Base-by-base conservation (phyloP, 352 stramenopile species). In the Phytopythium oedochilum region DNA sequence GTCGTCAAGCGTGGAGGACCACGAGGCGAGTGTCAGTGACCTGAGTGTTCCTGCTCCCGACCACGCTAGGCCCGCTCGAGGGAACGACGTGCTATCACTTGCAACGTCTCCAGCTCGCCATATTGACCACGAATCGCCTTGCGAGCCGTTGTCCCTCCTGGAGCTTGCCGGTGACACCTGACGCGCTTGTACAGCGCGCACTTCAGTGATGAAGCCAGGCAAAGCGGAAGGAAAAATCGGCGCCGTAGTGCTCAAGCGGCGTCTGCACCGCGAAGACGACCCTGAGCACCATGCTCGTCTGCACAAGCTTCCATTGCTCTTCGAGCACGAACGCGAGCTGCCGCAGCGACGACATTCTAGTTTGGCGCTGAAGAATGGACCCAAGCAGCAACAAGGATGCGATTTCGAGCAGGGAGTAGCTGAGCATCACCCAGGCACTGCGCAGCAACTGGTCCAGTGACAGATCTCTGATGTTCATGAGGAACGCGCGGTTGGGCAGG, bases 71-170 rank as follows among this genome's bases (percentile, higher is more conserved):
- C 3, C 9, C 22, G 40, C 0, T 11, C 8, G 10, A n/a, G 1
- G 11, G 20, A 17, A 12, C 40, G 4, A 46, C 2, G 25, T 11
- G 4, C n/a, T 11, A 7, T 15, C n/a, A 1, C 25, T 3, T n/a
- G 17, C 5, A 5, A n/a, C 25, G n/a, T 15, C 20, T 3, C 44
- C 9, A 20, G 25, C 18, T 9, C 4, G 22, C n/a, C 28, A 26
- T 15, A 8, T 40, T n/a, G 26, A 39, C 5, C 26, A 8, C 8
- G 48, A 56, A 6, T 44, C 62, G 2, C 61, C 57, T 22, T 48
- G 55, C 34, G 61, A 67, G 3, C 54, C 64, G 9, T 57, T 89
- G 25, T 87, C 76, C 23, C 64, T 89, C 11, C 43, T 86, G 26
- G 76, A 89, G 43, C 76, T 89, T 15, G 68, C 68, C 18, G 65